A percentile compares a stretch with the other conserved stretches of the same genome.
Conservation (phyloP, 495 filamentous ascomycete species). For the Bombardia bombarda region DNA sequence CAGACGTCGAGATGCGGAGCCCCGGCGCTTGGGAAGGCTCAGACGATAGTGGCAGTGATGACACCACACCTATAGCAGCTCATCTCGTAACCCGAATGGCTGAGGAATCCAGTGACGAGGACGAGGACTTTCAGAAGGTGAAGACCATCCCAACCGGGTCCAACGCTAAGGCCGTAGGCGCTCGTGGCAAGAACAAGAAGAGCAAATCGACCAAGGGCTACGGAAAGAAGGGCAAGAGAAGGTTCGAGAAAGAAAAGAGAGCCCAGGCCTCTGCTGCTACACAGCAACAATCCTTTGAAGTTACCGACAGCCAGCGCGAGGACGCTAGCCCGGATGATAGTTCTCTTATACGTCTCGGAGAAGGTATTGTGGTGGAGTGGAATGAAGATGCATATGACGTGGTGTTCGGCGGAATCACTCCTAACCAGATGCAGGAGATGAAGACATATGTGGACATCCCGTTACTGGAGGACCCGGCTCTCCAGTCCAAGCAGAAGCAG, state of each 20-base stretch:
- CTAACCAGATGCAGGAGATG: conserved; percentile 21
- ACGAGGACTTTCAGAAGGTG: conserved; percentile 21
- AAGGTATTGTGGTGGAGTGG: conserved; percentile 85
- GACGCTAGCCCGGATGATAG: conserved; percentile 34
- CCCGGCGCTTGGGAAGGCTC: conserved; percentile 23
- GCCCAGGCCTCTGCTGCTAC: conserved; percentile 19
- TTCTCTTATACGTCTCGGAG: conserved; percentile 65
- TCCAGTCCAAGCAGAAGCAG: conserved; percentile 50
- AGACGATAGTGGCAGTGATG: conserved; percentile 37
- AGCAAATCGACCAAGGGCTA: conserved; percentile 26
- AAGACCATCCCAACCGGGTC: too few species aligned
- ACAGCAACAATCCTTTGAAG: conserved; percentile 20
- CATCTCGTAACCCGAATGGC: conserved; percentile 37
- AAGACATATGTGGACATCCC: conserved; percentile 46
- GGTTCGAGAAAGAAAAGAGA: conserved; percentile 24
- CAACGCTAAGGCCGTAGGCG: conserved; percentile 13
- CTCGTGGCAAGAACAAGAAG: conserved; percentile 27
- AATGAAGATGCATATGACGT: conserved; percentile 52
- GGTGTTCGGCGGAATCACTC: conserved; percentile 56
- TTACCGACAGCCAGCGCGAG: conserved; percentile 7
- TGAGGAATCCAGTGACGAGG: conserved; percentile 45
- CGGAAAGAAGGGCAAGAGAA: conserved; percentile 29
- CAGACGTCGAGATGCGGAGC: conserved; percentile 27
- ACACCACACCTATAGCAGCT: conserved; percentile 6
- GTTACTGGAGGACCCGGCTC: conserved; percentile 54